Evolutionary conservation across 345 rosid species (phyloP).

Genomic region (Pugionium cornutum): DNA sequence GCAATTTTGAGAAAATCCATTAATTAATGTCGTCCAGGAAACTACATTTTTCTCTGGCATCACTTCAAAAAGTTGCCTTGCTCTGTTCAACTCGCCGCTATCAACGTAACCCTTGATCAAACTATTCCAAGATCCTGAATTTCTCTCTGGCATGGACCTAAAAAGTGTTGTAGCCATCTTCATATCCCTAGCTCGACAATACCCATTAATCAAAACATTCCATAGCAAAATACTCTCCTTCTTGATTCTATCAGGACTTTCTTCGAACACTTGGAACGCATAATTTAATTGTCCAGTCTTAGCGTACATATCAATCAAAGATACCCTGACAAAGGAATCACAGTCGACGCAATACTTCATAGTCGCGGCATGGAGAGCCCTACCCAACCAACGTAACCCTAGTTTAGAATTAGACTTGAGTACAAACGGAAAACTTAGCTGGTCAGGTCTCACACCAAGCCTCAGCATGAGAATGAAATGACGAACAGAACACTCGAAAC

Average conservation of each 20-base stretch:
- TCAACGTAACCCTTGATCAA: conserved; percentile 58
- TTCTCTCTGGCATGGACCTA: conserved; percentile 51
- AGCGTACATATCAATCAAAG: conserved; percentile 58
- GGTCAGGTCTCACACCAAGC: conserved; percentile 48
- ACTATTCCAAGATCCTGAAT: conserved; percentile 57
- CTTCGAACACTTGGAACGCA: conserved; percentile 58
- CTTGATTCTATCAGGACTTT: conserved; percentile 53
- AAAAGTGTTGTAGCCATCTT: conserved; percentile 53
- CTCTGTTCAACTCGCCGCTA: conserved; percentile 45
- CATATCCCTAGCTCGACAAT: conserved; percentile 47
- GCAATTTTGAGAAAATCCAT: conserved; percentile 50
- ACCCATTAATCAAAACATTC: conserved; percentile 71
- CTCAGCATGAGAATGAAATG: conserved; percentile 56
- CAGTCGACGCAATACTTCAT: conserved; percentile 46
- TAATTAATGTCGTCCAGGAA: conserved; percentile 61
- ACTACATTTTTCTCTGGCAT: conserved; percentile 56
- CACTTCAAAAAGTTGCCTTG: conserved; percentile 44
- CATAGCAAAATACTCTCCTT: conserved; percentile 47
- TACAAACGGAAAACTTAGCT: conserved; percentile 58
- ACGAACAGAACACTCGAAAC: conserved; percentile 39
- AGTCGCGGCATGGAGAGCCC: conserved; percentile 48
- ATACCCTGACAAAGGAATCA: conserved; percentile 50
- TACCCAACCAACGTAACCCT: conserved; percentile 43
- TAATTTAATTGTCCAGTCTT: conserved; percentile 39
- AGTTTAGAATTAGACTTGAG: conserved; percentile 46